Percentiles rank a stretch among this genome's conserved stretches.
Conservation (phyloP, 2,329 filamentous ascomycete genomes). For the Aspergillus oerlinghausenensis region DNA sequence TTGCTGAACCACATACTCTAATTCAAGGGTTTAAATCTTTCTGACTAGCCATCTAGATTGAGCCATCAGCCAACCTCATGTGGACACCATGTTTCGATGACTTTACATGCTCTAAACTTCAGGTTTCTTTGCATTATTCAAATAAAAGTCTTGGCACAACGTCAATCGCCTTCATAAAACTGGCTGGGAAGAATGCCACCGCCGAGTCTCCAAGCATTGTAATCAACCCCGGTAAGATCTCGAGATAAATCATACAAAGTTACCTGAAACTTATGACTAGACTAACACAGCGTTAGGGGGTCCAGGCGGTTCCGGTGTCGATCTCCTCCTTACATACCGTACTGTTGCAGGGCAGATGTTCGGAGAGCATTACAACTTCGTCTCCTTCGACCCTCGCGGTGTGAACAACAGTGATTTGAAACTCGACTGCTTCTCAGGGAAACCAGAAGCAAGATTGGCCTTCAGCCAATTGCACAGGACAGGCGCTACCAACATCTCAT, state of each 20-base stretch:
- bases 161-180: conserved; percentile 14
- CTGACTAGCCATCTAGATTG: conserved; percentile 11
- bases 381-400: conserved; percentile 42
- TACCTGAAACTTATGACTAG: neutral
- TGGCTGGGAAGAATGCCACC: conserved; percentile 15
- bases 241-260: neutral
- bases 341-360: conserved; percentile 24
- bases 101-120: conserved; percentile 10
- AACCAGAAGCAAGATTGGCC: conserved; percentile 12
- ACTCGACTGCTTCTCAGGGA: conserved; percentile 22
- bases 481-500: conserved; percentile 19
- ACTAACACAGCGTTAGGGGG: conserved; percentile 24
- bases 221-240: conserved; percentile 11
- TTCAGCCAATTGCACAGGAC: conserved; percentile 21
- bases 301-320: conserved; percentile 35
- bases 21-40: neutral
- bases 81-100: conserved; percentile 13
- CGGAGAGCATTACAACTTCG: conserved; percentile 41
- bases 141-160: conserved; percentile 10
- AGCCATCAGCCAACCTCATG: conserved; percentile 11
- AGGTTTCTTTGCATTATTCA: conserved; percentile 13
- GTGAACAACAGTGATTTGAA: conserved; percentile 31
- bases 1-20: neutral
- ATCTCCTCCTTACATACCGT: conserved; percentile 22
- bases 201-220: conserved; percentile 13